Percentiles rank a stretch among this genome's conserved stretches.
Evolutionary conservation across 306 rosid genomes (phyloP).

Genomic region (Sesbania bispinosa): DNA sequence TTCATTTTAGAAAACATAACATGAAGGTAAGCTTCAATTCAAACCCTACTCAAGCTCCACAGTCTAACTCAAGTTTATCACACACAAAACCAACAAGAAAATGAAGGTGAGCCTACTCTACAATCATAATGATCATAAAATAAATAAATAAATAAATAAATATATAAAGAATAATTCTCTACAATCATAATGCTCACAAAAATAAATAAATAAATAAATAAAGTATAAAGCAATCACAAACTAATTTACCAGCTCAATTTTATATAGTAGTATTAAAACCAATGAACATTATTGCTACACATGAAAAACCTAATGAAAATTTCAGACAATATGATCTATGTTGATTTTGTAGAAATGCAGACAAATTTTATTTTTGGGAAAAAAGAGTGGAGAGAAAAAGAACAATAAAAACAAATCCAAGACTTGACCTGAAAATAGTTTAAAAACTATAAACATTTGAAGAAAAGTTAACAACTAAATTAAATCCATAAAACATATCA

Average conservation of each 20-base stretch:
- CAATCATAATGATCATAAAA: neutral
- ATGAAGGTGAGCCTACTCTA: conserved; percentile 15
- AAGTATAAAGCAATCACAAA: conserved; percentile 6
- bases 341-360: neutral
- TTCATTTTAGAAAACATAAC: conserved; percentile 12
- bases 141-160: neutral
- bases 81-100: conserved; percentile 12
- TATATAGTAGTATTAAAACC: neutral
- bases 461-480: neutral
- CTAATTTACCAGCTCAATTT: neutral
- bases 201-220: no score
- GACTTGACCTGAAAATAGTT: conserved; percentile 12
- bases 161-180: neutral
- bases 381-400: neutral
- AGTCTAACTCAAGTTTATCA: conserved; percentile 9
- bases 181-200: neutral
- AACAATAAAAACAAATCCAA: neutral
- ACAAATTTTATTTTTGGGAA: neutral
- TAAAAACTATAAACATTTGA: neutral
- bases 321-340: neutral
- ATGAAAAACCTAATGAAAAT: neutral
- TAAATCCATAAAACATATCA: conserved; percentile 1
- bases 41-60: conserved; percentile 9
- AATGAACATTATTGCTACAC: neutral
- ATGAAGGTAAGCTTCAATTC: conserved; percentile 1